These are phyloP conservation scores for Gossypium gossypioides DNA, from an alignment of 441 rosid genomes.

Conservation along the genomic window DNA sequence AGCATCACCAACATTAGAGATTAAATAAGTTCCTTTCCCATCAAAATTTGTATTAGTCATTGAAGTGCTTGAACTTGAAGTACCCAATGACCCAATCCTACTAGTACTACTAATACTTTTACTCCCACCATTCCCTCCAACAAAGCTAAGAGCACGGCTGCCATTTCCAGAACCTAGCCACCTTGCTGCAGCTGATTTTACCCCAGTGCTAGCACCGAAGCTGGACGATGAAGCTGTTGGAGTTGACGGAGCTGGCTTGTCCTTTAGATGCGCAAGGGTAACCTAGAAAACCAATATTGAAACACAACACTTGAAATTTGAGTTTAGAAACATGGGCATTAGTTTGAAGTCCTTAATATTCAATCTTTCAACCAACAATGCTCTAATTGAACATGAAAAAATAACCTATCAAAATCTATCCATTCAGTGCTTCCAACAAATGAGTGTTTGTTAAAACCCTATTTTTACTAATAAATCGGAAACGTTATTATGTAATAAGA, in stretches of 20 bases:
- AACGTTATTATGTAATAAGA: background rate
- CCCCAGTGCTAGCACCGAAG: constrained; percentile 68
- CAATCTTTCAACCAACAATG: constrained; percentile 5
- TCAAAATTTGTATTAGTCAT: constrained; percentile 67
- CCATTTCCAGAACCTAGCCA: constrained; percentile 80
- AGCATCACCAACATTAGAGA: constrained; percentile 89
- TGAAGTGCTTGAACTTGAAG: constrained; percentile 57
- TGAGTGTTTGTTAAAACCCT: background rate
- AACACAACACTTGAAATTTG: background rate
- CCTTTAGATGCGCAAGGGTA: constrained; percentile 86
- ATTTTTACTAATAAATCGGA: background rate
- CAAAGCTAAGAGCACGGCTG: constrained; percentile 78
- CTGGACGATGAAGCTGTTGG: constrained; percentile 65
- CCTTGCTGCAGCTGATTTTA: constrained; percentile 84
- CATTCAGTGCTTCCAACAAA: constrained; percentile 7
- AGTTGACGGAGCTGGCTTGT: constrained; percentile 76
- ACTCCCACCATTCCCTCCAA: constrained; percentile 88
- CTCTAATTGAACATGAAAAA: constrained; percentile 2
- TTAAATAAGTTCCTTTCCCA: constrained; percentile 92
- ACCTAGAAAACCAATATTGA: constrained; percentile 36
- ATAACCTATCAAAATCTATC: background rate
- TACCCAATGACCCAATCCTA: constrained; percentile 71
- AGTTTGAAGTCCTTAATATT: constrained; percentile 1
- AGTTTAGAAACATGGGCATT: background rate
- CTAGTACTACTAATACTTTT: constrained; percentile 54